Evolutionary conservation across 345 rosid genomes (phyloP).

Genomic region (Citrus hindsii): DNA sequence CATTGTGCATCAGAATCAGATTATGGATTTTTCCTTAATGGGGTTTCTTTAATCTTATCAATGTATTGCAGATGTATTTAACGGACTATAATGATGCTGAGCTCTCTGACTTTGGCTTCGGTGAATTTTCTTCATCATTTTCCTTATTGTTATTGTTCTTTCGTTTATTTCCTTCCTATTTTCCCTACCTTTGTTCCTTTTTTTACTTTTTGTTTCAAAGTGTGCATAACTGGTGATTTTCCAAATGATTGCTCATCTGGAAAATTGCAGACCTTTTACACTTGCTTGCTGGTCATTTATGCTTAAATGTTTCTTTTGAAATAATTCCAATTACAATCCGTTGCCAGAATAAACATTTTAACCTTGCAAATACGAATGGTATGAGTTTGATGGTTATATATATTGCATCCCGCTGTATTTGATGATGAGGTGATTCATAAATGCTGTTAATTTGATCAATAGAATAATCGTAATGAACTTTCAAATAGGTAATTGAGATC

Average conservation of each 20-base stretch:
- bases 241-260: not conserved
- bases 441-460: not conserved
- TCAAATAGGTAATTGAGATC: not conserved
- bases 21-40: not conserved
- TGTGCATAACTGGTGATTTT: not conserved
- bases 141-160: not conserved
- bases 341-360: not conserved
- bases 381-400: not conserved
- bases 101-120: slow-evolving; percentile 29
- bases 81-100: slow-evolving; percentile 23
- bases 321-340: not conserved
- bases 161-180: not conserved
- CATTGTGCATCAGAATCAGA: not conserved
- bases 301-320: not conserved
- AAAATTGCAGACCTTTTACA: not conserved
- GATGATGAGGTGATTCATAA: not conserved
- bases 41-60: not conserved
- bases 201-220: not conserved
- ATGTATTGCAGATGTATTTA: slow-evolving; percentile 18
- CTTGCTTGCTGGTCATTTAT: not conserved
- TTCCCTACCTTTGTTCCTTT: not conserved
- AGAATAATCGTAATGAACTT: not conserved
- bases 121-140: not conserved
- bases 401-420: not conserved
- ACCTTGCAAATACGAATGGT: no score